Evolutionary conservation across 441 rosid species (phyloP).

Genomic region (Gossypium lobatum): DNA sequence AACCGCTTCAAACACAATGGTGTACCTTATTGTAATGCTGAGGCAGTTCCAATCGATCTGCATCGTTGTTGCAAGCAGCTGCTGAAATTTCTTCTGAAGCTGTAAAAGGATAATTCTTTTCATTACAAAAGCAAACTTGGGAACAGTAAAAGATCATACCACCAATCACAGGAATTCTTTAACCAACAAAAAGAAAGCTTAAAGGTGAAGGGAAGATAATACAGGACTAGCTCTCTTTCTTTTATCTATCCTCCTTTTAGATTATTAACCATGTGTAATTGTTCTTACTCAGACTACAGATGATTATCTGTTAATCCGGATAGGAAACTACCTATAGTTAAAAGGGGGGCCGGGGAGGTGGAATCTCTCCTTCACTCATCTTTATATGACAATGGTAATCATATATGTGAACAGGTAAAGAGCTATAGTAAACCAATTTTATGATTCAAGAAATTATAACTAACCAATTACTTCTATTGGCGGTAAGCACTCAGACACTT

Average conservation of each 20-base stretch:
- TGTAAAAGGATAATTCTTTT: conserved; percentile 28
- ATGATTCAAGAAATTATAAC: conserved; percentile 22
- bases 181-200: background rate
- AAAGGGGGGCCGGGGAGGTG: background rate
- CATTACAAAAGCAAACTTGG: conserved; percentile 7
- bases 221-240: background rate
- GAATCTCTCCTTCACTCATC: background rate
- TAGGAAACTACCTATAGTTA: background rate
- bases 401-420: background rate
- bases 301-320: background rate
- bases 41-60: conserved; percentile 52
- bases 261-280: background rate
- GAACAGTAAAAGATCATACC: background rate
- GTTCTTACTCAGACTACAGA: background rate
- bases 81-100: conserved; percentile 58
- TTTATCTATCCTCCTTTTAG: background rate
- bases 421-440: background rate
- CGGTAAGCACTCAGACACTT: conserved; percentile 49
- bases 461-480: conserved; percentile 54
- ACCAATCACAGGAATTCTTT: background rate
- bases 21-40: conserved; percentile 59
- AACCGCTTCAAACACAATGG: background rate
- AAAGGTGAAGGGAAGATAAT: background rate
- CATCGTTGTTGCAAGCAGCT: conserved; percentile 56
- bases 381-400: background rate